These are phyloP conservation scores for Ephemerocybe angulata DNA, from an alignment of 768 basidiomycete genomes.

Conservation along the genomic window DNA sequence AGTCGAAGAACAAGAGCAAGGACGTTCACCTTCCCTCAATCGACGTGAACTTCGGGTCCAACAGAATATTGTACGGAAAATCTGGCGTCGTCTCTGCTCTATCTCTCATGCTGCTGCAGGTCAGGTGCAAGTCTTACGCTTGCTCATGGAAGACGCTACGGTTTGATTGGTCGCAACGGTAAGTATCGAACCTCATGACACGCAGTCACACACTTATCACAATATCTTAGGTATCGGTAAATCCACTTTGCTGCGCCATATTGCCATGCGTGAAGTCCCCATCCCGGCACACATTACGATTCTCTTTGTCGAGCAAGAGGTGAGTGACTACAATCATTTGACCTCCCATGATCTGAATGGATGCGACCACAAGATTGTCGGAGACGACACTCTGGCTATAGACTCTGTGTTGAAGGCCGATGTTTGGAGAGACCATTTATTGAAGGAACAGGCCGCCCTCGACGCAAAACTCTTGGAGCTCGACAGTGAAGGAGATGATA, in stretches of 20 bases:
- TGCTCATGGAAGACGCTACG: constrained; percentile 86
- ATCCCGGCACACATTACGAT: constrained; percentile 95
- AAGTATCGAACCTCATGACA: constrained; percentile 9
- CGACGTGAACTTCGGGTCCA: constrained; percentile 94
- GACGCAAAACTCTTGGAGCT: constrained; percentile 71
- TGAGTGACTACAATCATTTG: constrained; percentile 22
- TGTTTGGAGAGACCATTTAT: constrained; percentile 92
- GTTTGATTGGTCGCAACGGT: constrained; percentile 88
- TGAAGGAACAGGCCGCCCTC: constrained; percentile 77
- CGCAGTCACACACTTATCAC: neutral
- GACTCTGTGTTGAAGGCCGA: constrained; percentile 99
- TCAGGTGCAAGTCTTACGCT: constrained; percentile 84
- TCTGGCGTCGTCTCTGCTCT: neutral
- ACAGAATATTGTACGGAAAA: constrained; percentile 74
- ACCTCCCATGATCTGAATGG: neutral
- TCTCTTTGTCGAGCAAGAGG: constrained; percentile 98
- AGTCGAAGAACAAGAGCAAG: constrained; percentile 92
- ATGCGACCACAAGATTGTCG: constrained; percentile 58
- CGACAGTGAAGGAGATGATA: constrained; percentile 73
- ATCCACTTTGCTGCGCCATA: constrained; percentile 90
- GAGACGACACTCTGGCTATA: constrained; percentile 89
- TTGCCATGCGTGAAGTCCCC: constrained; percentile 91
- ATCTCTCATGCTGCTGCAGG: constrained; percentile 32
- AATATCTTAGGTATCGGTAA: constrained; percentile 76
- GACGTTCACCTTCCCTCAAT: constrained; percentile 94